These are phyloP conservation scores for Hawksworthiomyces lignivorus DNA, from an alignment of 2,329 filamentous ascomycete genomes.

Conservation along the genomic window DNA sequence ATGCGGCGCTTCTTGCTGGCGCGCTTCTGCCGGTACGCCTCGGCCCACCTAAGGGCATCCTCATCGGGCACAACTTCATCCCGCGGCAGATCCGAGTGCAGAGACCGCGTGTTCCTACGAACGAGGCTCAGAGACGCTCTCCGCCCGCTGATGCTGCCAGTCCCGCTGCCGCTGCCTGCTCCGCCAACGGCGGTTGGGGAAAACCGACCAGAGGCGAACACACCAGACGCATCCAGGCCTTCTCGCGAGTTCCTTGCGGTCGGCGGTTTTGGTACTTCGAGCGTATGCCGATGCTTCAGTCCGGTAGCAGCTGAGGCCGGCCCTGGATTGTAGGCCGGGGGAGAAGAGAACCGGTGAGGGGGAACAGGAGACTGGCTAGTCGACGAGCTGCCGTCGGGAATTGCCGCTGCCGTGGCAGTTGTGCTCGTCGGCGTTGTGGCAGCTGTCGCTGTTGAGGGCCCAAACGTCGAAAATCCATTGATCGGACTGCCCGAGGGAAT, in stretches of 20 bases:
- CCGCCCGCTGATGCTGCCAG: constrained; percentile 41
- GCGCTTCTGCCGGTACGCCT: constrained; percentile 84
- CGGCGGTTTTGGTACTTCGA: constrained; percentile 68
- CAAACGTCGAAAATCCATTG: neutral
- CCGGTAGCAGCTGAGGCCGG: constrained; percentile 39
- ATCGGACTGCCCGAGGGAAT: neutral
- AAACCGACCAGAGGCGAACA: constrained; percentile 67
- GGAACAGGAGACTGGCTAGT: constrained; percentile 6
- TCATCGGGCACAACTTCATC: constrained; percentile 84
- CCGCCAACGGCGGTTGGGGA: constrained; percentile 61
- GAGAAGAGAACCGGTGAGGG: constrained; percentile 57
- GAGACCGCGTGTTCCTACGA: constrained; percentile 72
- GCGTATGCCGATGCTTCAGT: constrained; percentile 75
- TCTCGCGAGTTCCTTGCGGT: constrained; percentile 67
- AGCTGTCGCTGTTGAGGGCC: neutral
- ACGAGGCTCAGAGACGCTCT: constrained; percentile 78
- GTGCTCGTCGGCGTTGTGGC: constrained; percentile 1
- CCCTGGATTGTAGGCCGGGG: constrained; percentile 45
- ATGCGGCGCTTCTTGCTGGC: constrained; percentile 77
- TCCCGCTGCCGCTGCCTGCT: constrained; percentile 41
- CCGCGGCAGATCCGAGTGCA: constrained; percentile 74
- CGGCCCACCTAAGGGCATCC: constrained; percentile 84
- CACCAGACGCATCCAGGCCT: constrained; percentile 49
- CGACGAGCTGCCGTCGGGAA: neutral
- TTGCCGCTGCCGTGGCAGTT: neutral